Evolutionary conservation across 2,329 filamentous ascomycete species (phyloP).

Genomic region (Fusarium mundagurra): DNA sequence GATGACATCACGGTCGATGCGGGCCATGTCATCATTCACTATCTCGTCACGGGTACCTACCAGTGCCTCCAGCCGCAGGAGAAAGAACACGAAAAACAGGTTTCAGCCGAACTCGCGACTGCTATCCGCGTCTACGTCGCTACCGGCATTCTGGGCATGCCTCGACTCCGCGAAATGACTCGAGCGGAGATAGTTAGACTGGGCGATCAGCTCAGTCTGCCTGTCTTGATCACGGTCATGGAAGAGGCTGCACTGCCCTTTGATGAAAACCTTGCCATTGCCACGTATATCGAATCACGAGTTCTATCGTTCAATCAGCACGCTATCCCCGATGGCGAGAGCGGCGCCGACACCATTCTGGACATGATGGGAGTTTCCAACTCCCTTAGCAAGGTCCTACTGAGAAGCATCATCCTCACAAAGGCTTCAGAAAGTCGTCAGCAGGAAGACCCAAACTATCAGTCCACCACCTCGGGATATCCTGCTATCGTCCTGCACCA

Average conservation of each 20-base stretch:
- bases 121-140: not conserved
- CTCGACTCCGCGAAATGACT: not conserved
- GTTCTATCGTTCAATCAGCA: too few relatives aligned
- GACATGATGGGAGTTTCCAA: too few relatives aligned
- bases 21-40: constrained; percentile 19
- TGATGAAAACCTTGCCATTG: not conserved
- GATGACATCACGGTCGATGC: not conserved
- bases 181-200: not conserved
- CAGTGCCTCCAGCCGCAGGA: not conserved
- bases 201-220: not conserved
- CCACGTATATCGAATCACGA: not conserved
- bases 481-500: too few relatives aligned
- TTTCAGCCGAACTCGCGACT: not conserved
- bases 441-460: too few relatives aligned
- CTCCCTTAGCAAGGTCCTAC: too few relatives aligned
- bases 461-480: too few relatives aligned
- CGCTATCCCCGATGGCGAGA: too few relatives aligned
- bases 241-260: not conserved
- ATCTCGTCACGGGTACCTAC: not conserved
- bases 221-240: not conserved
- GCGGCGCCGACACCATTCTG: too few relatives aligned
- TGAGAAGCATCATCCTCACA: too few relatives aligned
- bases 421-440: too few relatives aligned
- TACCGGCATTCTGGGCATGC: not conserved
- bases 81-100: fast-evolving